These are phyloP conservation scores for Gliomastix tumulicola DNA, from an alignment of 2,329 filamentous ascomycete genomes.

Conservation along the genomic window DNA sequence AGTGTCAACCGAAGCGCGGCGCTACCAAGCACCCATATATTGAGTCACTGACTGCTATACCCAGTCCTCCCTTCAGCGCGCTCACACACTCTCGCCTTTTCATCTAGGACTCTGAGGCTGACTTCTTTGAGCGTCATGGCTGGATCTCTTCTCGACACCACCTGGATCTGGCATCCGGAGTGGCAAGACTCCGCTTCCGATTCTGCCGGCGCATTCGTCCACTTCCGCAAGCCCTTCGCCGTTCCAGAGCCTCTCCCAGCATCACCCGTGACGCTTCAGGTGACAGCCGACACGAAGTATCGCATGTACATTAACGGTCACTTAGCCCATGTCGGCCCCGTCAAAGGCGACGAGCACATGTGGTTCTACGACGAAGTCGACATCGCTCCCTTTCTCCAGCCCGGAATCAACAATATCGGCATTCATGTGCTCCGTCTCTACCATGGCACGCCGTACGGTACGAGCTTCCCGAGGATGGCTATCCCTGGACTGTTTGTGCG, in stretches of 20 bases:
- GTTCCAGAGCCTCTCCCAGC: background rate
- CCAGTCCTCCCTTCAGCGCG: too few relatives aligned
- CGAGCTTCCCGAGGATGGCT: background rate
- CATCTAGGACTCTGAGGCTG: too few relatives aligned
- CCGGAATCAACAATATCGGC: conserved; percentile 17
- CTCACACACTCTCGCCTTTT: too few relatives aligned
- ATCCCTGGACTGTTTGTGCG: background rate
- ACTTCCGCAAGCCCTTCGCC: background rate
- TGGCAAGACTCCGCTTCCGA: background rate
- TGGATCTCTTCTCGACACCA: too few relatives aligned
- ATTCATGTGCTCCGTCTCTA: conserved; percentile 10
- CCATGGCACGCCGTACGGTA: background rate
- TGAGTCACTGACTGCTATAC: too few relatives aligned
- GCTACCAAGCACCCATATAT: too few relatives aligned
- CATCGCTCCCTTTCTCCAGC: conserved; percentile 13
- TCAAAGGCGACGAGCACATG: conserved; percentile 20
- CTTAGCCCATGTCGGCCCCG: conserved; percentile 25
- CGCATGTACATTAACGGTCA: conserved; percentile 30
- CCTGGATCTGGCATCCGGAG: background rate
- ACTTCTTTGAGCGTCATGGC: too few relatives aligned
- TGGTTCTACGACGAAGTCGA: conserved; percentile 25
- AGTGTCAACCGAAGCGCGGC: too few relatives aligned
- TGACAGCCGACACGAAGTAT: conserved; percentile 33
- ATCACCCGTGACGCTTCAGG: conserved; percentile 15
- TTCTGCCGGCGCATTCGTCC: background rate